Percentiles rank a stretch among this genome's conserved stretches.
Evolutionary conservation across 805 yeast genomes (phyloP).

Genomic region (Ogataea haglerorum): DNA sequence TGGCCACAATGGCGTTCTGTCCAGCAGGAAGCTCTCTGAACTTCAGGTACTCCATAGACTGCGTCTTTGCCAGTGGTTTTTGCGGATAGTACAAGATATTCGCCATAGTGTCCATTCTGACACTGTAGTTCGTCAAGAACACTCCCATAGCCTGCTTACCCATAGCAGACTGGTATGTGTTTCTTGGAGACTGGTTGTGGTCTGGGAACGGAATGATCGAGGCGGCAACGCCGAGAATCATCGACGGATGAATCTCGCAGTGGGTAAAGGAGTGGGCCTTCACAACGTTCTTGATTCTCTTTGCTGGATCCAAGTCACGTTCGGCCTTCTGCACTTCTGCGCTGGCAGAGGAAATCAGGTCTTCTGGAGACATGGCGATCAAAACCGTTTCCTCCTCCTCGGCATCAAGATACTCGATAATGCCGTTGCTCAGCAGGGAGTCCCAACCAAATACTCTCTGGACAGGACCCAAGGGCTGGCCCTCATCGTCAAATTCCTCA

Average conservation of each 20-base stretch:
- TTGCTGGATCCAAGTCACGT: conserved; percentile 64
- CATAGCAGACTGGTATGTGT: conserved; percentile 99
- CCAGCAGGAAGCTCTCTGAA: conserved; percentile 99
- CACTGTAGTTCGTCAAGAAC: conserved; percentile 88
- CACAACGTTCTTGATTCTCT: conserved; percentile 67
- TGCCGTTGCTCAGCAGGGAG: conserved; percentile 75
- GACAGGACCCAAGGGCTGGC: conserved; percentile 44
- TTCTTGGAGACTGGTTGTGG: conserved; percentile 99
- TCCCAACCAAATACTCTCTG: conserved; percentile 69
- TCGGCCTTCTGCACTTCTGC: conserved; percentile 37
- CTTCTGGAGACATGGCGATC: conserved; percentile 99
- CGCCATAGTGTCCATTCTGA: conserved; percentile 99
- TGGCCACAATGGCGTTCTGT: conserved; percentile 97
- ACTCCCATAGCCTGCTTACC: conserved; percentile 99
- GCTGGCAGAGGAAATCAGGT: conserved; percentile 58
- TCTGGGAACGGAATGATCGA: conserved; percentile 99
- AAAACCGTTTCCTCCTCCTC: conserved; percentile 98
- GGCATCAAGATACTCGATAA: conserved; percentile 95
- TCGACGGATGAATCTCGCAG: conserved; percentile 98
- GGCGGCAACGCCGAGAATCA: conserved; percentile 98
- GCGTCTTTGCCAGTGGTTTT: conserved; percentile 95
- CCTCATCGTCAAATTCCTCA: conserved; percentile 41
- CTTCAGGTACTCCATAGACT: conserved; percentile 95
- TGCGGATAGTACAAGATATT: conserved; percentile 96
- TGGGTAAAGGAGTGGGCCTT: conserved; percentile 83